These are phyloP conservation scores for Rubia peregrina DNA, from an alignment of 305 asterid genomes.

Conservation along the genomic window DNA sequence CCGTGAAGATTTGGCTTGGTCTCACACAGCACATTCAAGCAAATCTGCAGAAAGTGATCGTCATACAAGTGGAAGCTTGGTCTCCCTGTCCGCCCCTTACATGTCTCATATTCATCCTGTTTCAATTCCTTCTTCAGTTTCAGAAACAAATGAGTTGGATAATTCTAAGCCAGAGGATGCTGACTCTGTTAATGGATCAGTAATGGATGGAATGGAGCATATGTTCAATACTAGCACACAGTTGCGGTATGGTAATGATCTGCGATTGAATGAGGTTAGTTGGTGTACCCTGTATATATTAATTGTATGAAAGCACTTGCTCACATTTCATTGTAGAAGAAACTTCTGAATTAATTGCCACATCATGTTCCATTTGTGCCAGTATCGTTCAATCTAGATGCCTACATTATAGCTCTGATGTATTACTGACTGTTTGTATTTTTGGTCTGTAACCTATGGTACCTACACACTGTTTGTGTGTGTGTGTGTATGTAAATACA, in stretches of 20 bases:
- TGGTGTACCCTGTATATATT: constrained; percentile 1
- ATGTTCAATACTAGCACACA: constrained; percentile 82
- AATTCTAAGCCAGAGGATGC: constrained; percentile 57
- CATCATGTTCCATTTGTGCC: neutral
- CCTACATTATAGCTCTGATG: neutral
- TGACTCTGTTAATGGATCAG: constrained; percentile 68
- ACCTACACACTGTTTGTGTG: neutral
- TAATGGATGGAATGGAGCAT: constrained; percentile 92
- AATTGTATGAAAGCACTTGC: neutral
- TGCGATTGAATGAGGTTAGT: constrained; percentile 89
- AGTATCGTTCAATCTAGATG: neutral
- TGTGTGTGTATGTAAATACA: neutral
- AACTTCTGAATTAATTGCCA: neutral
- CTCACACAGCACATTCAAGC: constrained; percentile 46
- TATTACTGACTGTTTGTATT: neutral
- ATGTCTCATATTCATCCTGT: constrained; percentile 83
- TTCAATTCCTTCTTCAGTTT: constrained; percentile 75
- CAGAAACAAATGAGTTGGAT: constrained; percentile 70
- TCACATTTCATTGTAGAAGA: neutral
- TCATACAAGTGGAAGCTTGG: constrained; percentile 49
- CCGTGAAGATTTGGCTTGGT: constrained; percentile 89
- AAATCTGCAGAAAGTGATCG: constrained; percentile 48
- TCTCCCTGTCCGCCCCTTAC: constrained; percentile 77
- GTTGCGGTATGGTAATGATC: constrained; percentile 89
- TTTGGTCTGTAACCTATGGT: neutral